phyloP scores from a whole-genome alignment of 352 stramenopile species.

The Halophytophthora polymorphica region DNA sequence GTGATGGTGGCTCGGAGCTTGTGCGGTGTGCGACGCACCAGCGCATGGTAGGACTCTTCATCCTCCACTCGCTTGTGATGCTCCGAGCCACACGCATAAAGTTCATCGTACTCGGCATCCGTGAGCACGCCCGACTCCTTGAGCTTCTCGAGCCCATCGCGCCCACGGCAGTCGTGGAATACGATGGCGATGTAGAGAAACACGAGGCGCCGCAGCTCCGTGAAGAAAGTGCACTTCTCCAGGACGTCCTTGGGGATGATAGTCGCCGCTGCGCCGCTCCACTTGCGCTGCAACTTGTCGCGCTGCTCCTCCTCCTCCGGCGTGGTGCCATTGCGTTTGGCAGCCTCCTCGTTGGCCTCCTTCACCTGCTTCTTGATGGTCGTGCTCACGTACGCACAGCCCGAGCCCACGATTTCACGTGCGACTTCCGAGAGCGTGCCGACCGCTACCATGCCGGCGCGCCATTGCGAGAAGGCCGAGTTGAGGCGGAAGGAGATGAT shows the following conservation, averaged over 20 bases:
- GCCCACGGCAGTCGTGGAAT: constrained; percentile 68
- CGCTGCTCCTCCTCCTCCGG: constrained; percentile 4
- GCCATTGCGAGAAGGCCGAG: constrained; percentile 78
- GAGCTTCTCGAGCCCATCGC: constrained; percentile 65
- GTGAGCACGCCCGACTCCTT: constrained; percentile 54
- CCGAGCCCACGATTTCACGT: constrained; percentile 63
- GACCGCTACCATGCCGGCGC: constrained; percentile 61
- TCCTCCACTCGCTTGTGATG: constrained; percentile 37
- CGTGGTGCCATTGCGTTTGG: constrained; percentile 3
- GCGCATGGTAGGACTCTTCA: constrained; percentile 44
- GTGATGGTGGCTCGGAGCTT: constrained; percentile 75
- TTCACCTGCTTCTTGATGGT: constrained; percentile 28
- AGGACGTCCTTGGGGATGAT: constrained; percentile 53
- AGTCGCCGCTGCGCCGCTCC: too few relatives aligned
- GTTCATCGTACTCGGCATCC: constrained; percentile 65
- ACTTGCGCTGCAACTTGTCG: too few relatives aligned
- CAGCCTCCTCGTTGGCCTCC: constrained; percentile 2
- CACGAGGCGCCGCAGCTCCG: constrained; percentile 67
- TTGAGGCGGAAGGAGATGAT: constrained; percentile 82
- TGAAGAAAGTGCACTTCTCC: constrained; percentile 80
- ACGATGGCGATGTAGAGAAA: constrained; percentile 85
- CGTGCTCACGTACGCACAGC: constrained; percentile 61
- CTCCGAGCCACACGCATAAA: constrained; percentile 71
- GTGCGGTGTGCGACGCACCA: constrained; percentile 60
- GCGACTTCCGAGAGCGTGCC: constrained; percentile 58